Evolutionary conservation across 345 rosid species (phyloP).

Genomic region (Brassica juncea): DNA sequence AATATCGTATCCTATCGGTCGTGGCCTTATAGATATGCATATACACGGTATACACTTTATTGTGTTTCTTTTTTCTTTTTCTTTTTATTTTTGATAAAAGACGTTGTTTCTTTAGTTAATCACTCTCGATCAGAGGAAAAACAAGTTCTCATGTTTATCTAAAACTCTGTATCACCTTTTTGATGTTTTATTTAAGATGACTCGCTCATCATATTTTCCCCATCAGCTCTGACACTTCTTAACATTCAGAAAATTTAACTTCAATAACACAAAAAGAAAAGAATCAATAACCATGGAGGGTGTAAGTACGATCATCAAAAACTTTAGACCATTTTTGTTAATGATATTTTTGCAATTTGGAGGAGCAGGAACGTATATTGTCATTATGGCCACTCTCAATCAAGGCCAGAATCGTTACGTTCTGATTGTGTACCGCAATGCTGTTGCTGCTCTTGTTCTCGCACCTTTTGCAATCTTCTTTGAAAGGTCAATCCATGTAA

Average conservation of each 20-base stretch:
- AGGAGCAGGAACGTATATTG: slow-evolving; percentile 63
- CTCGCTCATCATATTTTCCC: slow-evolving; percentile 13
- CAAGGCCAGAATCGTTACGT: slow-evolving; percentile 80
- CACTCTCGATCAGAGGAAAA: slow-evolving; percentile 26
- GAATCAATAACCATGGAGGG: slow-evolving; percentile 23
- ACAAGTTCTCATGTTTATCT: slow-evolving; percentile 29
- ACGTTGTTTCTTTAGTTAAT: slow-evolving; percentile 13
- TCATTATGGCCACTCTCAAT: slow-evolving; percentile 61
- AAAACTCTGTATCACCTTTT: slow-evolving; percentile 37
- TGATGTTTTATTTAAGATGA: slow-evolving; percentile 31
- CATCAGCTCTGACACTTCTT: slow-evolving; percentile 7
- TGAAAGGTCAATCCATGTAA: slow-evolving; percentile 54
- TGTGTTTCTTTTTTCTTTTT: neutral
- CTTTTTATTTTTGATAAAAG: neutral
- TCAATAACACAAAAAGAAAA: neutral
- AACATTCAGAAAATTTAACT: neutral
- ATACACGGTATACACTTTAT: slow-evolving; percentile 13
- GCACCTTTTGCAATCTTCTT: slow-evolving; percentile 75
- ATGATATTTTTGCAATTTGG: slow-evolving; percentile 76
- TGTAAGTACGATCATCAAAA: slow-evolving; percentile 21
- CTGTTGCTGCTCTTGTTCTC: slow-evolving; percentile 65
- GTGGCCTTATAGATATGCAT: neutral
- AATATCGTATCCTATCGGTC: neutral
- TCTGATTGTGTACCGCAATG: slow-evolving; percentile 71
- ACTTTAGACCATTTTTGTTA: slow-evolving; percentile 60